phyloP scores from a whole-genome alignment of 192 early-diverging fungal genomes.

The Radiomyces spectabilis region DNA sequence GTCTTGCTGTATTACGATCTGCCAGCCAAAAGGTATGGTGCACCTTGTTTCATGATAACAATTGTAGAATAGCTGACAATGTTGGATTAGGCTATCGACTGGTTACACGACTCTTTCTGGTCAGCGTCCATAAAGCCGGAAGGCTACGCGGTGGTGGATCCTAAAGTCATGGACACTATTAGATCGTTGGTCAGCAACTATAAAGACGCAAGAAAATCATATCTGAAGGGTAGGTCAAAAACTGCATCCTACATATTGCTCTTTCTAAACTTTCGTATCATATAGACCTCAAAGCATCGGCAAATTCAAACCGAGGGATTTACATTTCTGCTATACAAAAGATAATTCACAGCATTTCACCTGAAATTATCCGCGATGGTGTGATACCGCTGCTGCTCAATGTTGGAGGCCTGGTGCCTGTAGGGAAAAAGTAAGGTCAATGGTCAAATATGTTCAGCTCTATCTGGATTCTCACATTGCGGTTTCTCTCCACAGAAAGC shows the following conservation, averaged over 20 bases:
- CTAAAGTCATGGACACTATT: conserved; percentile 24
- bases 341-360: conserved; percentile 29
- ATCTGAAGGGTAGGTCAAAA: conserved; percentile 7
- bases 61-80: not conserved
- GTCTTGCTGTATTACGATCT: conserved; percentile 42
- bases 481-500: conserved; percentile 19
- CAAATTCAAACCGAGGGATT: not conserved
- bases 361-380: conserved; percentile 33
- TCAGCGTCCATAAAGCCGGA: conserved; percentile 16
- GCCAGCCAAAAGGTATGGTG: conserved; percentile 33
- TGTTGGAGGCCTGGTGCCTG: conserved; percentile 48
- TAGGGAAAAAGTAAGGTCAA: conserved; percentile 41
- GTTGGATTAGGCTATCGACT: conserved; percentile 39
- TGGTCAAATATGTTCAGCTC: not conserved
- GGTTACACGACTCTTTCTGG: conserved; percentile 54
- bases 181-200: conserved; percentile 22
- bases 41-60: too few relatives aligned
- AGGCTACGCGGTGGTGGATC: conserved; percentile 19
- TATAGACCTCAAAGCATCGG: conserved; percentile 2
- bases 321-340: conserved; percentile 31
- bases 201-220: conserved; percentile 20
- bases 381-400: conserved; percentile 47
- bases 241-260: not conserved
- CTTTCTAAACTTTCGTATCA: not conserved
- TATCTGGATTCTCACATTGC: not conserved